Evolutionary conservation across 108 stramenopile species (phyloP).

Genomic region (Skeletonema potamos): DNA sequence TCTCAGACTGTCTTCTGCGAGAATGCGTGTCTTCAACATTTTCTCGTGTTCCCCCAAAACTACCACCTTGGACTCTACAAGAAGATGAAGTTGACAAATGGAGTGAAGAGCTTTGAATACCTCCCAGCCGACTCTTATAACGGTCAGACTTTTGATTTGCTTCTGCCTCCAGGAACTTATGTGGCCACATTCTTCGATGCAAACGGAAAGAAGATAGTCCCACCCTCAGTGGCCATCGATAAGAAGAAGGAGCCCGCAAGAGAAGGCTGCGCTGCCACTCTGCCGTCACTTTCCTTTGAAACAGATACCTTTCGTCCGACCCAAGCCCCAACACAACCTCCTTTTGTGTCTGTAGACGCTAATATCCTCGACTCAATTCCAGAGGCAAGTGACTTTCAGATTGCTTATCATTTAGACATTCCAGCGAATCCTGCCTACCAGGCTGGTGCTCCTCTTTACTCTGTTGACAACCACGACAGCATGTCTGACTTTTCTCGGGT

Average conservation of each 20-base stretch:
- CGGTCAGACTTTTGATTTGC: background rate
- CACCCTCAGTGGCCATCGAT: background rate
- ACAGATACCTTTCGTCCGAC: background rate
- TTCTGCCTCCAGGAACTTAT: slow-evolving; percentile 1
- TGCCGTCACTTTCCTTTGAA: background rate
- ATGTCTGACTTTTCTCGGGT: background rate
- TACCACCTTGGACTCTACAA: background rate
- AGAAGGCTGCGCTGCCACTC: background rate
- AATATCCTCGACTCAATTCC: background rate
- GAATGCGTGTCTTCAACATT: background rate
- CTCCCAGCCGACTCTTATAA: background rate
- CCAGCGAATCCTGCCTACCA: slow-evolving; percentile 3
- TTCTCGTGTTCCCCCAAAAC: background rate
- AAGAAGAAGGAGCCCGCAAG: slow-evolving; percentile 3
- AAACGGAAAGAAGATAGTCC: background rate
- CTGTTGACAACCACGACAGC: background rate
- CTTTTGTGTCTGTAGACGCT: background rate
- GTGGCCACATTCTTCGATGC: background rate
- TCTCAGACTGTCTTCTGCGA: background rate
- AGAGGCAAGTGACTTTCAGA: background rate
- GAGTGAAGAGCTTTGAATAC: slow-evolving; percentile 4
- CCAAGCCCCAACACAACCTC: background rate
- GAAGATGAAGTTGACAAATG: background rate
- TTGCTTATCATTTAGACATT: background rate
- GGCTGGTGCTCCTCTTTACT: background rate